Evolutionary conservation across 225 moss, liverwort and hornwort species (phyloP).

Genomic region (Ulota crispa): DNA sequence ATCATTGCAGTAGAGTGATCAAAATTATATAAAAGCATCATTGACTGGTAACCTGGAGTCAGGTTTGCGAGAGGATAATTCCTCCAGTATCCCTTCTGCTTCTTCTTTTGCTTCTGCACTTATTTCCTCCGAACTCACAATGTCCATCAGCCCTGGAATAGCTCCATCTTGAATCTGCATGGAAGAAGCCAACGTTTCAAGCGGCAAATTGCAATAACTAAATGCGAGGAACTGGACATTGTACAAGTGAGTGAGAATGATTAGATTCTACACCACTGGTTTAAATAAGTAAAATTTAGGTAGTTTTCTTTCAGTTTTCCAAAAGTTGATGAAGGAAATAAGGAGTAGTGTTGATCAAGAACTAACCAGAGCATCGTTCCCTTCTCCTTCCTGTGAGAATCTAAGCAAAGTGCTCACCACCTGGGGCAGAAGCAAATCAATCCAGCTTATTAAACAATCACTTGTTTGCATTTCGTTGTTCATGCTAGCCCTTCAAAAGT

Average conservation of each 20-base stretch:
- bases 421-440: constrained; percentile 37
- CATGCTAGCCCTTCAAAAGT: constrained; percentile 5
- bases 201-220: not conserved
- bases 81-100: constrained; percentile 84
- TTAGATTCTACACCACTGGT: not conserved
- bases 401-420: constrained; percentile 74
- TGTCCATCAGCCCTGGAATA: constrained; percentile 78
- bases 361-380: constrained; percentile 60
- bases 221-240: not conserved
- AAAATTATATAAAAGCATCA: not conserved
- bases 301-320: not conserved
- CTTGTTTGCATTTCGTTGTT: not conserved
- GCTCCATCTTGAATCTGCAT: constrained; percentile 63
- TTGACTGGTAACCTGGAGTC: constrained; percentile 60
- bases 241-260: not conserved
- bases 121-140: constrained; percentile 62
- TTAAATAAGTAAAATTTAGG: not conserved
- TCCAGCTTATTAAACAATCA: not conserved
- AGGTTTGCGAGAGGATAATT: constrained; percentile 66
- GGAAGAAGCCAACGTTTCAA: constrained; percentile 20
- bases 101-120: constrained; percentile 82
- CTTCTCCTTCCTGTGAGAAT: constrained; percentile 68
- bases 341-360: constrained; percentile 10
- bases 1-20: not conserved
- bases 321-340: constrained; percentile 2